phyloP scores from a whole-genome alignment of 306 rosid species.

The Pterocarpus macrocarpus region DNA sequence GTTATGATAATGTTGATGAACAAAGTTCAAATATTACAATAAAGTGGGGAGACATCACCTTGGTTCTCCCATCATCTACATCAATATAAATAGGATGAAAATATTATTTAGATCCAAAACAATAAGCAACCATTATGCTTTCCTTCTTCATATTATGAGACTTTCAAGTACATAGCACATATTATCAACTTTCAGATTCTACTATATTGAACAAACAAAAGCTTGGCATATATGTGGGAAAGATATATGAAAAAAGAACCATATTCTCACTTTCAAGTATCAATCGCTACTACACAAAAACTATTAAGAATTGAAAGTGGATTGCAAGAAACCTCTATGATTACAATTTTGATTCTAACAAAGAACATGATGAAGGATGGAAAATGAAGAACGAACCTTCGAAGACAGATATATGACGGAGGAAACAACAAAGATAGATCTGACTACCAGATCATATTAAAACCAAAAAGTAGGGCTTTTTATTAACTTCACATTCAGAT shows the following conservation, averaged over 20 bases:
- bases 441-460: too few relatives aligned
- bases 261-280: too few relatives aligned
- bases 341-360: neutral
- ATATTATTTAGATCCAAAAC: slow-evolving; percentile 52
- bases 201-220: too few relatives aligned
- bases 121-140: slow-evolving; percentile 92
- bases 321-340: neutral
- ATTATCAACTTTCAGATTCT: too few relatives aligned
- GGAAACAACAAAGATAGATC: too few relatives aligned
- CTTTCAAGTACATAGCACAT: too few relatives aligned
- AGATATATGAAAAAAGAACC: too few relatives aligned
- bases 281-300: too few relatives aligned
- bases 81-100: slow-evolving; percentile 70
- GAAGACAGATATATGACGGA: too few relatives aligned
- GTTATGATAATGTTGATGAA: slow-evolving; percentile 28
- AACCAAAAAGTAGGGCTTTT: too few relatives aligned
- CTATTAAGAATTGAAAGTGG: neutral
- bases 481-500: too few relatives aligned
- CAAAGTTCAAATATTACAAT: slow-evolving; percentile 2
- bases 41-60: slow-evolving; percentile 62
- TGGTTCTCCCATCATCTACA: slow-evolving; percentile 88
- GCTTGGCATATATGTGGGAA: too few relatives aligned
- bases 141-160: slow-evolving; percentile 53
- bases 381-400: slow-evolving; percentile 59
- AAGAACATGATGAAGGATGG: neutral